Base-by-base conservation (phyloP, 2,329 filamentous ascomycete genomes). In the Zymoseptoria ardabiliae region DNA sequence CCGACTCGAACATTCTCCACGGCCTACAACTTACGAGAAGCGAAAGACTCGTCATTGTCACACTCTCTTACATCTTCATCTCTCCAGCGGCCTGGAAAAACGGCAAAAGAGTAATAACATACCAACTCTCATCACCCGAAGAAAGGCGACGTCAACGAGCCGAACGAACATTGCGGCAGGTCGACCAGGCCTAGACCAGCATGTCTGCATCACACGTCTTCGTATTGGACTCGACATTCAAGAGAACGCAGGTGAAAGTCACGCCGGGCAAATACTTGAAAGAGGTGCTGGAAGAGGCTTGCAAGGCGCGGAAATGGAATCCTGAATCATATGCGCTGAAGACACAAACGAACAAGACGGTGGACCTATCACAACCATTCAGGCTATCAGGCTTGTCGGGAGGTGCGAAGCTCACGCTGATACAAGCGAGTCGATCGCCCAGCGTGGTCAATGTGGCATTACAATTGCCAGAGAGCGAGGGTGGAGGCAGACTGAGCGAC, bases 341-440 rank as follows among this genome's bases (percentile, higher is more conserved):
- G 89, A 91, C 89, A 69, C 80, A 92, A 74, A 91, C 91, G 49
- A 89, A 93, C 74, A 96, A 93, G 71, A 81, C 85, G 35, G 79
- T 99, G 60, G 91, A 97, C 69, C 82, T 99, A 8, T 93, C 91
- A 6, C 82, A 91, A 58, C 88, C 90, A 50, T 90, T 92, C 72
- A 87, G 93, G 53, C 85, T 93, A 25, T 88, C 91, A 4, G 90
- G 91, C 54, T 86, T 99, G 5, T 81, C 83, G 11, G 84, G 90
- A 45, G 94, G 94, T 62, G 93, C 94, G 60, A 96, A 95, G 72
- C 85, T 99, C 60, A 92, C 97, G 71, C 88, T 99, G 54, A 88
- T 97, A 21, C 86, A 90, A 71, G 86, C 88, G 60, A 94, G 92
- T 52, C 89, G 90, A 59, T 94, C 91, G 0, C 88, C 92, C 0